Evolutionary conservation across 2,329 filamentous ascomycete species (phyloP).

Genomic region (Aspergillus sp.): DNA sequence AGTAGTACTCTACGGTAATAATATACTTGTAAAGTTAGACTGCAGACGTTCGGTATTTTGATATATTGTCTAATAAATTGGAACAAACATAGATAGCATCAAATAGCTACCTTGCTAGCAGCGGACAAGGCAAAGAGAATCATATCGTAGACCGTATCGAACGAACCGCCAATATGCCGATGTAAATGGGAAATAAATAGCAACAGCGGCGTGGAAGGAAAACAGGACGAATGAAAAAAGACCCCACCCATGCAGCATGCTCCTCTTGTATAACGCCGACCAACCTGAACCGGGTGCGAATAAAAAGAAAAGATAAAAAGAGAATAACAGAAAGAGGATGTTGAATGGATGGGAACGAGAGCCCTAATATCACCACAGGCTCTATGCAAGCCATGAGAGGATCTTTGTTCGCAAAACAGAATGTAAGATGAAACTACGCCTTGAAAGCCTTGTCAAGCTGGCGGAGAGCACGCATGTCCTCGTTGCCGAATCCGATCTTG

Average conservation of each 20-base stretch:
- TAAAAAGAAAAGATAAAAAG: neutral
- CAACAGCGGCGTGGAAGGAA: neutral
- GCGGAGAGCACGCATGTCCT: constrained; percentile 65
- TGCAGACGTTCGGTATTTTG: no score
- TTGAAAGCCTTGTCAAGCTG: constrained; percentile 61
- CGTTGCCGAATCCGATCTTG: constrained; percentile 56
- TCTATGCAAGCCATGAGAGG: neutral
- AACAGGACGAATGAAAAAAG: neutral
- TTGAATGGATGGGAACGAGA: neutral
- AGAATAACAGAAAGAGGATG: neutral
- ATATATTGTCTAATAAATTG: no score
- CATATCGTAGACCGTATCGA: neutral
- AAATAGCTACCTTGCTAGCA: no score
- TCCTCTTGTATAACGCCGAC: neutral
- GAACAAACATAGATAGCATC: no score
- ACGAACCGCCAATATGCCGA: neutral
- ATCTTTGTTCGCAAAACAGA: neutral
- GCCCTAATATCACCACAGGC: neutral
- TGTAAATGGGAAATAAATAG: neutral
- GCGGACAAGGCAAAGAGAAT: neutral
- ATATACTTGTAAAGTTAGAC: no score
- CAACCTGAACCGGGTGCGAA: neutral
- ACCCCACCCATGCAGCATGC: neutral
- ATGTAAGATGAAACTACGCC: constrained; percentile 14
- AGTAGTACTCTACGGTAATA: no score